Evolutionary conservation across 2,329 filamentous ascomycete species (phyloP).

Genomic region (Aspergillus sp.): DNA sequence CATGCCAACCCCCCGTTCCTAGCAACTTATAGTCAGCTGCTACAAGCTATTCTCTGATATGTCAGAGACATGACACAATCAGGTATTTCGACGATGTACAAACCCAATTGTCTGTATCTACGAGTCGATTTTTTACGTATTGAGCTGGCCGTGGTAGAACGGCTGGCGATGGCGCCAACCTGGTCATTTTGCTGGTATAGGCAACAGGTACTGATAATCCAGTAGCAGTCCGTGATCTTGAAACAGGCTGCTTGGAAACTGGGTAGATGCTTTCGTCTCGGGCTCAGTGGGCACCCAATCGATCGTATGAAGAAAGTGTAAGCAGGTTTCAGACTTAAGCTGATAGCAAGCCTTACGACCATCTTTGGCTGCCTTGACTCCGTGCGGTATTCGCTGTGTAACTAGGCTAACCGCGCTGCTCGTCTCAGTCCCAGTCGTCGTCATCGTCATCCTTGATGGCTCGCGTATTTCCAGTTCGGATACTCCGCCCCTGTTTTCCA

Average conservation of each 20-base stretch:
- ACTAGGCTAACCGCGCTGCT: neutral
- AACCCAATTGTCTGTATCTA: neutral
- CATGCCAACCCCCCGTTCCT: neutral
- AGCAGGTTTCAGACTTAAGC: neutral
- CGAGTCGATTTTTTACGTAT: neutral
- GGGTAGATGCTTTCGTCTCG: neutral
- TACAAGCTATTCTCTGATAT: neutral
- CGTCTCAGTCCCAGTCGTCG: conserved; percentile 48
- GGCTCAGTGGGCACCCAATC: neutral
- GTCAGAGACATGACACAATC: neutral
- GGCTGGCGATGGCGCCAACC: neutral
- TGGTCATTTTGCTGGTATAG: neutral
- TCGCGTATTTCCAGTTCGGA: conserved; percentile 33
- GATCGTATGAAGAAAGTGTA: neutral
- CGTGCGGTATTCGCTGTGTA: neutral
- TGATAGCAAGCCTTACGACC: neutral
- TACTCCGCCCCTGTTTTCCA: conserved; percentile 20
- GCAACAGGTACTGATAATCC: neutral
- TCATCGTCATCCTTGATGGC: conserved; percentile 39
- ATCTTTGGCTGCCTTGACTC: neutral
- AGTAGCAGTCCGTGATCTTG: neutral
- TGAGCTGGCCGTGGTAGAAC: neutral
- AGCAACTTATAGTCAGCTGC: neutral
- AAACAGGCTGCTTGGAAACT: neutral
- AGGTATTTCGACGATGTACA: neutral